phyloP scores from a whole-genome alignment of 78 protist species.

The Dictyostelium capitatum region DNA sequence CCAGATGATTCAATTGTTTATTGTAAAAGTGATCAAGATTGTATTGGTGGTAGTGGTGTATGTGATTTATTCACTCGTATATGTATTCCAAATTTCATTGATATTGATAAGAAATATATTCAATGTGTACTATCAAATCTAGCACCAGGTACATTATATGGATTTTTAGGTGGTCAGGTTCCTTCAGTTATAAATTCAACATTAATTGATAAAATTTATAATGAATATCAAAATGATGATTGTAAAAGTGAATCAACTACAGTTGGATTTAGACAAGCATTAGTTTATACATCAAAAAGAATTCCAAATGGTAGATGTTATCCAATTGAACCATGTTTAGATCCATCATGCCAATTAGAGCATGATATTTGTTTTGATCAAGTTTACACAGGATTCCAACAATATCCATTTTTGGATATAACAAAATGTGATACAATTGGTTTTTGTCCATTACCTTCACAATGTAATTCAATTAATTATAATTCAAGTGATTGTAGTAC shows the following conservation, averaged over 20 bases:
- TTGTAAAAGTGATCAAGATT: not conserved
- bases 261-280: not conserved
- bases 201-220: not conserved
- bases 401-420: not conserved
- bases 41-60: not conserved
- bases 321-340: slow-evolving; percentile 20
- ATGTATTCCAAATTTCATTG: not conserved
- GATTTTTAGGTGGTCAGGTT: not conserved
- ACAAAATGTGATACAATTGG: not conserved
- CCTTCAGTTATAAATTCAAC: not conserved
- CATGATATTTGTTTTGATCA: slow-evolving; percentile 73
- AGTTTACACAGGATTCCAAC: not conserved
- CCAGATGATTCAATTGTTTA: too few relatives aligned
- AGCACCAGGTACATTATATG: not conserved
- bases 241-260: slow-evolving; percentile 26
- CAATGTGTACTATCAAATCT: slow-evolving; percentile 31
- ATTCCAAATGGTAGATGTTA: not conserved
- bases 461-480: not conserved
- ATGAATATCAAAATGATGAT: slow-evolving; percentile 9
- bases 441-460: not conserved
- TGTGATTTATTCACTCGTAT: slow-evolving; percentile 31
- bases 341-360: slow-evolving; percentile 15
- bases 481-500: not conserved
- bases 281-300: not conserved
- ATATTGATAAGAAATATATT: slow-evolving; percentile 7